Evolutionary conservation across 1,284 basidiomycete genomes (phyloP).

Genomic region (Moesziomyces sp.): DNA sequence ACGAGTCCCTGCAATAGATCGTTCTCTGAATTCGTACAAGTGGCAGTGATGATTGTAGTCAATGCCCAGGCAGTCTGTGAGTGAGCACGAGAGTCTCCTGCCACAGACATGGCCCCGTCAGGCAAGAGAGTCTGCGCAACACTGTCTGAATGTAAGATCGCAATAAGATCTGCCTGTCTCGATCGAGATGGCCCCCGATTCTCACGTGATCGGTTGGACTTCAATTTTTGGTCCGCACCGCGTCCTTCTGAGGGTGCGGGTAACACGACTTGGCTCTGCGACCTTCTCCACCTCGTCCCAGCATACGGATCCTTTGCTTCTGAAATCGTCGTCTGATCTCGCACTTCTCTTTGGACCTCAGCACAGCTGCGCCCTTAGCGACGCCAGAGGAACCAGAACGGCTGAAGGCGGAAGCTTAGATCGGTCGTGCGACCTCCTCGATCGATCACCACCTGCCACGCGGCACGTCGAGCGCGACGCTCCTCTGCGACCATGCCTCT

Average conservation of each 20-base stretch:
- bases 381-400: not conserved
- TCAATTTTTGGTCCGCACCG: slow-evolving; percentile 11
- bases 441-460: not conserved
- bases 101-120: not conserved
- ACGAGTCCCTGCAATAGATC: too few relatives aligned
- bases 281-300: not conserved
- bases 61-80: not conserved
- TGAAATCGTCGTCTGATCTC: not conserved
- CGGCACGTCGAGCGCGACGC: not conserved
- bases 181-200: slow-evolving; percentile 9
- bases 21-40: too few relatives aligned
- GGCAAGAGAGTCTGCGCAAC: too few relatives aligned
- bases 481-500: slow-evolving; percentile 25
- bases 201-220: slow-evolving; percentile 27
- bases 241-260: slow-evolving; percentile 10
- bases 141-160: not conserved
- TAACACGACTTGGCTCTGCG: not conserved
- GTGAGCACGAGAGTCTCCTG: not conserved
- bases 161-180: slow-evolving; percentile 6
- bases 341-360: not conserved
- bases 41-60: not conserved
- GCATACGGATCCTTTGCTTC: not conserved
- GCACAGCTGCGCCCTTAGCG: too few relatives aligned
- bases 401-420: not conserved
- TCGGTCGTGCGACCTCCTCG: not conserved